These are phyloP conservation scores for Myxozyma melibiosi DNA, from an alignment of 805 yeast species.

Conservation along the genomic window DNA sequence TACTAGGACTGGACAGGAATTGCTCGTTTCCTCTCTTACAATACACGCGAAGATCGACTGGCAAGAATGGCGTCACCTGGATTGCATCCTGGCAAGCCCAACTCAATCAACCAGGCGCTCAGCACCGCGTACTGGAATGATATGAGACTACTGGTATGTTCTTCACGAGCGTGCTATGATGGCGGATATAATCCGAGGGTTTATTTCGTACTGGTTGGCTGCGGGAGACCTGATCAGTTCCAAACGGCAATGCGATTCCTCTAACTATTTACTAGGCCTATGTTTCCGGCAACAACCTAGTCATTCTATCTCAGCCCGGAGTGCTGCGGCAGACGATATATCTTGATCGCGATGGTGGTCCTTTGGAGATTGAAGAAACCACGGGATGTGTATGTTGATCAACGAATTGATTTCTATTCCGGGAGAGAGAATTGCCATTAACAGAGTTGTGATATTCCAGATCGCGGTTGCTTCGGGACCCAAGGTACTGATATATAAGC, in stretches of 20 bases:
- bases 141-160: conserved; percentile 54
- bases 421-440: neutral
- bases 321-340: conserved; percentile 74
- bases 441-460: neutral
- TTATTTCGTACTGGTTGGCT: neutral
- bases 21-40: neutral
- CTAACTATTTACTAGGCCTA: conserved; percentile 50
- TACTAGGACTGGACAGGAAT: too few species aligned
- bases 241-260: neutral
- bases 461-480: conserved; percentile 35
- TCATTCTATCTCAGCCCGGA: conserved; percentile 58
- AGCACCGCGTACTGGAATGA: conserved; percentile 67
- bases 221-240: too few species aligned
- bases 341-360: conserved; percentile 63
- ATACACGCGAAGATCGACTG: too few species aligned
- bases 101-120: conserved; percentile 55
- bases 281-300: conserved; percentile 86
- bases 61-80: conserved; percentile 46
- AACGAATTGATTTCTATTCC: neutral
- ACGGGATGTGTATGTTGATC: conserved; percentile 50
- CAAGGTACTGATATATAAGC: conserved; percentile 24
- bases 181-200: too few species aligned
- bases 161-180: neutral
- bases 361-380: conserved; percentile 62
- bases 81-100: conserved; percentile 86